phyloP scores from a whole-genome alignment of 192 early-diverging fungal genomes.

The Coemansia javaensis region DNA sequence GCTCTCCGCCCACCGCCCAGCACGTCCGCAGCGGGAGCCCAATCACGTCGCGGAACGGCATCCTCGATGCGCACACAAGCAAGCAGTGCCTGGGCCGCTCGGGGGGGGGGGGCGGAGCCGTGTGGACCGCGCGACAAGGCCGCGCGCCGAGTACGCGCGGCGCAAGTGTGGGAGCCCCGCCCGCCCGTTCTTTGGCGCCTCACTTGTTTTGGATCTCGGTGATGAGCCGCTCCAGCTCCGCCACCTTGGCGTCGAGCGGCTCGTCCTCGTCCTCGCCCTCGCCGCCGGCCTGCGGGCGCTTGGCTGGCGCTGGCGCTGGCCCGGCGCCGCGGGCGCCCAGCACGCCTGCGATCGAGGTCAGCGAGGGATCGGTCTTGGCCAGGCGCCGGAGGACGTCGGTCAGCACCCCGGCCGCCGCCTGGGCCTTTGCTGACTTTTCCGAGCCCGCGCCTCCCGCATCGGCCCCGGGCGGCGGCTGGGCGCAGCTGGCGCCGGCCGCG shows the following conservation, averaged over 20 bases:
- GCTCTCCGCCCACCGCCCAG: constrained; percentile 28
- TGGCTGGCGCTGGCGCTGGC: no score
- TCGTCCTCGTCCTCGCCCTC: constrained; percentile 5
- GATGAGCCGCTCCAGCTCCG: constrained; percentile 43
- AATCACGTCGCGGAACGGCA: constrained; percentile 32
- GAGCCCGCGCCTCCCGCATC: no score
- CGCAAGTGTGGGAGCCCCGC: no score
- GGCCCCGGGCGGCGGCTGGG: background rate
- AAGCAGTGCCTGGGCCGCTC: no score
- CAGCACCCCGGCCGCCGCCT: constrained; percentile 40
- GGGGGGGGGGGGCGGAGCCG: no score
- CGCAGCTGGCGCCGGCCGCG: background rate
- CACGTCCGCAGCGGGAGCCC: constrained; percentile 27
- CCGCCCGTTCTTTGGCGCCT: background rate
- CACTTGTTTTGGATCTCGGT: constrained; percentile 19
- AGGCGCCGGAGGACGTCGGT: constrained; percentile 38
- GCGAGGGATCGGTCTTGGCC: constrained; percentile 20
- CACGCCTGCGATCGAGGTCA: background rate
- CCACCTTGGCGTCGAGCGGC: constrained; percentile 44
- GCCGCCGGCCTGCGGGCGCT: background rate
- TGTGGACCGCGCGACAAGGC: no score
- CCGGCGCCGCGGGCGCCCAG: background rate
- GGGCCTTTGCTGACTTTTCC: constrained; percentile 30
- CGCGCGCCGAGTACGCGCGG: no score
- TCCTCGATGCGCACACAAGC: background rate